Evolutionary conservation across 1,284 basidiomycete species (phyloP).

Genomic region (Fomitopsis palustris): DNA sequence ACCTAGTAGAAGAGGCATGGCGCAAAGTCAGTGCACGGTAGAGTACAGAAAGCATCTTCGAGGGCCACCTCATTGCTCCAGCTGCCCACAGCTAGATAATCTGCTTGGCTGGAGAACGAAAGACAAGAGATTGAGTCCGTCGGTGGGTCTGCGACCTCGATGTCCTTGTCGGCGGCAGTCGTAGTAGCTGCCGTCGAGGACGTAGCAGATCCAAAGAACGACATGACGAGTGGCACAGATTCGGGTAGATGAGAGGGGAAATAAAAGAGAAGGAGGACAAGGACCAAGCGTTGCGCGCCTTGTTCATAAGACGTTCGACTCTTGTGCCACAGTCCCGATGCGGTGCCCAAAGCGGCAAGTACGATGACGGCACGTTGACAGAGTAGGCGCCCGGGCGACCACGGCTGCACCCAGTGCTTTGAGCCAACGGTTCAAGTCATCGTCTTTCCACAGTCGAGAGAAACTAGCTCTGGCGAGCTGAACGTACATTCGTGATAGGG

Average conservation of each 20-base stretch:
- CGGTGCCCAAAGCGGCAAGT: neutral
- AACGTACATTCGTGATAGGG: neutral
- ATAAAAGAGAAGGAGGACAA: neutral
- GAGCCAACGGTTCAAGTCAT: too few relatives aligned
- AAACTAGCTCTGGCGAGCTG: neutral
- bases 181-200: constrained; percentile 25
- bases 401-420: too few relatives aligned
- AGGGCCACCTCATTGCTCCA: constrained; percentile 74
- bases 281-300: neutral
- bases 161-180: constrained; percentile 51
- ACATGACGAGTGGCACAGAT: constrained; percentile 25
- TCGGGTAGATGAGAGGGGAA: neutral
- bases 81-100: constrained; percentile 72
- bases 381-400: neutral
- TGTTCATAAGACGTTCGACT: neutral
- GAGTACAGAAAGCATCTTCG: neutral
- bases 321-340: neutral
- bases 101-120: constrained; percentile 60
- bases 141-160: constrained; percentile 73
- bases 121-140: constrained; percentile 73
- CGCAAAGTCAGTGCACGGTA: neutral
- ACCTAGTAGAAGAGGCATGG: constrained; percentile 35
- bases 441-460: too few relatives aligned
- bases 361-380: neutral
- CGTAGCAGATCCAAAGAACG: constrained; percentile 36